phyloP scores from a whole-genome alignment of 2,329 filamentous ascomycete genomes.

The Escovopsis sp. region DNA sequence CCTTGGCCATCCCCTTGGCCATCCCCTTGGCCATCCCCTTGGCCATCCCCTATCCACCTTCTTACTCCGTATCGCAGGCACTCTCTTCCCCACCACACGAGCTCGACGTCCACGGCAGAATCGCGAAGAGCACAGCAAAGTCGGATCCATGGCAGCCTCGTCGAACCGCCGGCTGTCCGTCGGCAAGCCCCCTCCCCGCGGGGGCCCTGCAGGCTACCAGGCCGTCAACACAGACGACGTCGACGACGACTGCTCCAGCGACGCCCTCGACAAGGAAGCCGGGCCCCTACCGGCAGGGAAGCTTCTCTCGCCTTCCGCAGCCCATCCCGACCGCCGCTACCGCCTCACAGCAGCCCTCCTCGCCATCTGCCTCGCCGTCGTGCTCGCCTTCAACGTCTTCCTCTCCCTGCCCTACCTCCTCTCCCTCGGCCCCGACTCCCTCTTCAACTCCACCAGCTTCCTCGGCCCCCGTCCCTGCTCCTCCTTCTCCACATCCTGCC shows the following conservation, averaged over 20 bases:
- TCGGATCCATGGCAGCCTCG: background rate
- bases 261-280: constrained; percentile 5
- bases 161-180: background rate
- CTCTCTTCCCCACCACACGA: too few species aligned
- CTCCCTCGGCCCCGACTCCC: constrained; percentile 4
- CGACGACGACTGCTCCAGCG: background rate
- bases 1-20: too few species aligned
- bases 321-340: constrained; percentile 13
- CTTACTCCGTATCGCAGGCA: too few species aligned
- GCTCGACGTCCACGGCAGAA: too few species aligned
- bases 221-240: constrained; percentile 19
- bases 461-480: constrained; percentile 7
- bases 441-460: constrained; percentile 5
- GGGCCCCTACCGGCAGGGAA: background rate
- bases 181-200: background rate
- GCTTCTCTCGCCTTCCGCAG: constrained; percentile 6
- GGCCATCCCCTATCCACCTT: too few species aligned
- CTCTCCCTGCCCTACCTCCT: constrained; percentile 19
- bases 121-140: too few species aligned
- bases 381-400: constrained; percentile 22
- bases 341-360: constrained; percentile 17
- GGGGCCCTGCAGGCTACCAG: constrained; percentile 14
- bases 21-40: too few species aligned
- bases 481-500: constrained; percentile 13
- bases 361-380: constrained; percentile 19